Evolutionary conservation across 139 green algal species (phyloP).

Genomic region (Spirogloea muscicola): DNA sequence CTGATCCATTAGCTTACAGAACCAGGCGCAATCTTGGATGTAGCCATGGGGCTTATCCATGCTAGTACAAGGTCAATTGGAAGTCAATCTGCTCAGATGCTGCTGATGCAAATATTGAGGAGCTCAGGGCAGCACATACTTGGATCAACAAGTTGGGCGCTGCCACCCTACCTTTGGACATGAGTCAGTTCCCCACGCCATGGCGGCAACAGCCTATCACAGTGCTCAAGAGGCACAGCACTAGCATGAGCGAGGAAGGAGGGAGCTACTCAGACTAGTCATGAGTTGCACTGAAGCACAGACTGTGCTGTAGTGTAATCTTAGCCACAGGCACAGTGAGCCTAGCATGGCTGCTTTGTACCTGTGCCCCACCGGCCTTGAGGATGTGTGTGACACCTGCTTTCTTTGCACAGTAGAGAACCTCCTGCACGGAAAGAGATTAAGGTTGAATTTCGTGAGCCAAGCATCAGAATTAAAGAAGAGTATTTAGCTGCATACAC

Average conservation of each 20-base stretch:
- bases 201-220: slow-evolving; percentile 82
- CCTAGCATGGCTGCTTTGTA: not conserved
- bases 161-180: slow-evolving; percentile 81
- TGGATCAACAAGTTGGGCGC: too few species aligned
- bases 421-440: too few species aligned
- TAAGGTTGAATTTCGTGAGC: too few species aligned
- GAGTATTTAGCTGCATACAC: too few species aligned
- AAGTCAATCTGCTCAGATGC: too few species aligned
- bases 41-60: too few species aligned
- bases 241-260: not conserved
- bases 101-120: too few species aligned
- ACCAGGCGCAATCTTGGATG: too few species aligned
- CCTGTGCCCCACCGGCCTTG: slow-evolving; percentile 86
- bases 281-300: not conserved
- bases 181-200: slow-evolving; percentile 87
- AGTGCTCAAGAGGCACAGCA: slow-evolving; percentile 31
- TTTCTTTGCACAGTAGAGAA: slow-evolving; percentile 94
- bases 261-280: not conserved
- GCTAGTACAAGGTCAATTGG: too few species aligned
- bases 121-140: too few species aligned
- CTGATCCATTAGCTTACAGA: too few species aligned
- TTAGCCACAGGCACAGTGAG: not conserved
- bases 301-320: not conserved
- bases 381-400: slow-evolving; percentile 94
- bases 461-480: too few species aligned